Conservation (phyloP, 2,329 filamentous ascomycete species). For the Sporothrix brasiliensis region DNA sequence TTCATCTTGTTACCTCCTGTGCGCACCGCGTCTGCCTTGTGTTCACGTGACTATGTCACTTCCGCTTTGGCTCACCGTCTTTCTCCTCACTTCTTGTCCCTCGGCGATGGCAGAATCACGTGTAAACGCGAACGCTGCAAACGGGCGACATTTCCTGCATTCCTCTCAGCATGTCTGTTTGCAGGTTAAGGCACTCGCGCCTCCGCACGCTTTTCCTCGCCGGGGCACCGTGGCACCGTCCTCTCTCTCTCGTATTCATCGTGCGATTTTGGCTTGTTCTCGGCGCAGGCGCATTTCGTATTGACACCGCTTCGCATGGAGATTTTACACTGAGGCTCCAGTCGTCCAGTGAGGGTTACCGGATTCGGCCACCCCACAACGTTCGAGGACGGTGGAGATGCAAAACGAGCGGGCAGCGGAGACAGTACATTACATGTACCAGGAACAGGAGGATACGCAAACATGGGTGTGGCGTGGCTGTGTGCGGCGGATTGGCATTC, state of each 20-base stretch:
- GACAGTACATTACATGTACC: not conserved
- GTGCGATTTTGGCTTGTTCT: not conserved
- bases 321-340: too few relatives aligned
- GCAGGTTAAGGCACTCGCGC: not conserved
- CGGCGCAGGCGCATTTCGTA: not conserved
- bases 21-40: not conserved
- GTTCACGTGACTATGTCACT: constrained; percentile 11
- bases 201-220: constrained; percentile 8
- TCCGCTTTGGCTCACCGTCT: not conserved
- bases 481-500: not conserved
- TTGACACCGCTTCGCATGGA: not conserved
- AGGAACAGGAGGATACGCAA: not conserved
- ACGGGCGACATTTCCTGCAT: not conserved
- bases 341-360: not conserved
- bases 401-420: constrained; percentile 9
- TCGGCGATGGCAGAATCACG: constrained; percentile 24
- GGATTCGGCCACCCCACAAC: constrained; percentile 23
- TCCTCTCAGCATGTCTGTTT: not conserved
- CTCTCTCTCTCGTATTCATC: not conserved
- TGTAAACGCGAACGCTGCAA: constrained; percentile 11
- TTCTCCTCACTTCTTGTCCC: constrained; percentile 17
- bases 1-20: too few relatives aligned
- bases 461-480: not conserved
- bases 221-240: not conserved
- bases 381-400: not conserved